A percentile compares a stretch with the other conserved stretches of the same genome.
phyloP scores from a whole-genome alignment of 768 basidiomycete species.

The Podaxis rugospora region DNA sequence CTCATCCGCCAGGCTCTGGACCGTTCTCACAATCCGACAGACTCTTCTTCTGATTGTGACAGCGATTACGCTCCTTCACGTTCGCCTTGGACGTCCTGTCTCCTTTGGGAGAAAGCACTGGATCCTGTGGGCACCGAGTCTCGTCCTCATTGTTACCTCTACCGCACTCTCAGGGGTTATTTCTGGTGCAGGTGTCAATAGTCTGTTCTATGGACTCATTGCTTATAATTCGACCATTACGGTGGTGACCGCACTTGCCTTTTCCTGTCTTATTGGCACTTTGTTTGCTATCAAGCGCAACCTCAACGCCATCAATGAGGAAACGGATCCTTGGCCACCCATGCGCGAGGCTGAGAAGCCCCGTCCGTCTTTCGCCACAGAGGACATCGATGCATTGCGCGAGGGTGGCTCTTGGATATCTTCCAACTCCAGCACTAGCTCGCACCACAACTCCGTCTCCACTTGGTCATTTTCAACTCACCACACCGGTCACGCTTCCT shows the following conservation, averaged over 20 bases:
- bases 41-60: slow-evolving; percentile 62
- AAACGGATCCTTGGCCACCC: slow-evolving; percentile 58
- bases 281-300: slow-evolving; percentile 64
- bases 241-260: slow-evolving; percentile 44
- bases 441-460: slow-evolving; percentile 54
- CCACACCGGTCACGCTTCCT: slow-evolving; percentile 37
- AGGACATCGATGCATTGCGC: slow-evolving; percentile 68
- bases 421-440: slow-evolving; percentile 51
- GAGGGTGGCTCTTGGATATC: slow-evolving; percentile 84
- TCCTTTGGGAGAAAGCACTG: slow-evolving; percentile 68
- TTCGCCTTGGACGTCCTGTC: slow-evolving; percentile 65
- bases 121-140: slow-evolving; percentile 67
- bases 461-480: slow-evolving; percentile 74
- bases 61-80: slow-evolving; percentile 59
- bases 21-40: slow-evolving; percentile 61
- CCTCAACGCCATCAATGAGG: slow-evolving; percentile 49
- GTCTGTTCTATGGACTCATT: slow-evolving; percentile 56
- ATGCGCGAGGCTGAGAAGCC: slow-evolving; percentile 45
- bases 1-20: slow-evolving; percentile 63
- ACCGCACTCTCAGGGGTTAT: slow-evolving; percentile 57
- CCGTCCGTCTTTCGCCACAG: slow-evolving; percentile 61
- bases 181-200: slow-evolving; percentile 46
- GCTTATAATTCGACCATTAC: slow-evolving; percentile 54
- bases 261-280: slow-evolving; percentile 59
- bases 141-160: slow-evolving; percentile 50